Percentiles rank a stretch among this genome's conserved stretches.
Evolutionary conservation across 2,329 filamentous ascomycete species (phyloP).

Genomic region (Arthrobotrys sinensis): DNA sequence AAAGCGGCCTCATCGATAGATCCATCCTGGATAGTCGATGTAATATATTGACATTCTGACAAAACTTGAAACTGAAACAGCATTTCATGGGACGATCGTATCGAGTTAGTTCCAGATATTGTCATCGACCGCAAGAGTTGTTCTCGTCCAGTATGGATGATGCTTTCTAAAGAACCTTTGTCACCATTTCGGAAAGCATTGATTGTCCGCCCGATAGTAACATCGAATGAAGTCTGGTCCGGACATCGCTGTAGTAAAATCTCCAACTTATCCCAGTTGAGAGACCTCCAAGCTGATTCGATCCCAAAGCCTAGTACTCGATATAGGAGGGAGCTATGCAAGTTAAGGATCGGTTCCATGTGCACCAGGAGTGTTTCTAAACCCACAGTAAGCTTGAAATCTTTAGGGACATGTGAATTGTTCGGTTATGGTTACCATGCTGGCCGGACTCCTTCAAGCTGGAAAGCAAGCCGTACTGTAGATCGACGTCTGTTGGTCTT

Average conservation of each 20-base stretch:
- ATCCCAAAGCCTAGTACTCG: slow-evolving; percentile 83
- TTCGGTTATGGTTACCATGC: slow-evolving; percentile 76
- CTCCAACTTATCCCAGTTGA: slow-evolving; percentile 80
- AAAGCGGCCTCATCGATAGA: slow-evolving; percentile 57
- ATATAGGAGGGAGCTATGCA: slow-evolving; percentile 67
- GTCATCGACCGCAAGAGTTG: slow-evolving; percentile 82
- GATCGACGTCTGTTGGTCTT: slow-evolving; percentile 80
- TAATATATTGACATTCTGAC: slow-evolving; percentile 80
- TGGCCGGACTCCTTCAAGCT: slow-evolving; percentile 97
- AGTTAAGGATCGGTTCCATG: slow-evolving; percentile 79
- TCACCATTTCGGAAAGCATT: slow-evolving; percentile 74
- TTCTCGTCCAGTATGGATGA: slow-evolving; percentile 78
- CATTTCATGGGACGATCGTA: slow-evolving; percentile 87
- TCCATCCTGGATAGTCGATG: slow-evolving; percentile 12
- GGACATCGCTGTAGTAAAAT: slow-evolving; percentile 69
- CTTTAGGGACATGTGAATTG: not conserved
- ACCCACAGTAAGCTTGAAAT: slow-evolving; percentile 9
- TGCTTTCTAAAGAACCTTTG: slow-evolving; percentile 71
- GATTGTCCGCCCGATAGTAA: slow-evolving; percentile 80
- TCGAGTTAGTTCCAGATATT: slow-evolving; percentile 81
- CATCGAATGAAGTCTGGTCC: slow-evolving; percentile 81
- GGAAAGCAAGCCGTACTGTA: slow-evolving; percentile 85
- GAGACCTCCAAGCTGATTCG: slow-evolving; percentile 92
- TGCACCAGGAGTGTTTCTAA: slow-evolving; percentile 88
- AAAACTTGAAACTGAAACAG: slow-evolving; percentile 89